phyloP scores from a whole-genome alignment of 78 protist genomes.

The Dictyostelium citrinum region DNA sequence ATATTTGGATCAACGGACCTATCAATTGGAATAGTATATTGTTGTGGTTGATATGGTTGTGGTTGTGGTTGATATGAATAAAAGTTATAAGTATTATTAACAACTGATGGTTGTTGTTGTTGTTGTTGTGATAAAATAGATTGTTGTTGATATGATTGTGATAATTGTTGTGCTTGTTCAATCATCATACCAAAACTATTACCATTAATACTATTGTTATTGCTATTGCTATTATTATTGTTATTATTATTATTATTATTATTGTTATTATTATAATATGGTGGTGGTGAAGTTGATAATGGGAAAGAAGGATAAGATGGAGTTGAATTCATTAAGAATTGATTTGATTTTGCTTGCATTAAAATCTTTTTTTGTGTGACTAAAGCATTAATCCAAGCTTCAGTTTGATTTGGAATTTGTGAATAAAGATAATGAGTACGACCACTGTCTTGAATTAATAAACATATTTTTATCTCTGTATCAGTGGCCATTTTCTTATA shows the following conservation, averaged over 20 bases:
- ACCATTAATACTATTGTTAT: neutral
- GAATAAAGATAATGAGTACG: constrained; percentile 53
- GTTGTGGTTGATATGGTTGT: constrained; percentile 19
- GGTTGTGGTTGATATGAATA: constrained; percentile 7
- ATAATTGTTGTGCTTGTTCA: neutral
- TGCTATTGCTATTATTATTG: neutral
- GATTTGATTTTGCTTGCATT: constrained; percentile 21
- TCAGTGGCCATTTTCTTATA: constrained; percentile 42
- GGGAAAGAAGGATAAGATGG: constrained; percentile 50
- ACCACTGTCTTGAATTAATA: constrained; percentile 54
- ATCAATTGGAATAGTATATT: constrained; percentile 24
- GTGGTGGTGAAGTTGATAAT: constrained; percentile 17
- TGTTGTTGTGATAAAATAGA: neutral
- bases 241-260: neutral
- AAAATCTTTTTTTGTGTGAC: constrained; percentile 60
- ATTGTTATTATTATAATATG: neutral
- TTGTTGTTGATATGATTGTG: neutral
- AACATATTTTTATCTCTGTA: constrained; percentile 38
- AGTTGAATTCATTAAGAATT: neutral
- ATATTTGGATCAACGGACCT: neutral
- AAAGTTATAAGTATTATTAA: neutral
- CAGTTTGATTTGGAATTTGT: constrained; percentile 40
- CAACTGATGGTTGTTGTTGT: neutral
- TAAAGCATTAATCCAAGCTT: constrained; percentile 71
- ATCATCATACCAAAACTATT: neutral